These are phyloP conservation scores for Pseudocercospora macadamiae DNA, from an alignment of 2,329 filamentous ascomycete genomes.

Conservation along the genomic window DNA sequence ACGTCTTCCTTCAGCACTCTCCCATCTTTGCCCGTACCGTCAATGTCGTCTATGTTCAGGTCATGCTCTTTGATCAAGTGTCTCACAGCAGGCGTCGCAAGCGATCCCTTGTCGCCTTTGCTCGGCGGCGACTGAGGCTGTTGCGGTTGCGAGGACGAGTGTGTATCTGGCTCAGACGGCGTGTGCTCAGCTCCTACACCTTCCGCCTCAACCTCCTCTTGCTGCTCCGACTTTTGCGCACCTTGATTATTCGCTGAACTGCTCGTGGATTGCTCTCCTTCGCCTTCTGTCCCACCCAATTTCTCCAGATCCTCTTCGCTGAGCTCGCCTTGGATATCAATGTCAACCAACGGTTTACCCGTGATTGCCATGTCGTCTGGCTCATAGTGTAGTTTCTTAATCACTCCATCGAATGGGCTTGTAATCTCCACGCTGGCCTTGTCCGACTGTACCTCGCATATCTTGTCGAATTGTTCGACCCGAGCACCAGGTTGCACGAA, in stretches of 20 bases:
- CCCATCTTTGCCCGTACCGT: slow-evolving; percentile 87
- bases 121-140: slow-evolving; percentile 36
- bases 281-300: slow-evolving; percentile 37
- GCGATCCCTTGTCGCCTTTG: slow-evolving; percentile 66
- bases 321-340: slow-evolving; percentile 82
- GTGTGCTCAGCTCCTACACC: slow-evolving; percentile 19
- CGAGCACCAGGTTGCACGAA: slow-evolving; percentile 94
- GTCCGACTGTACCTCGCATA: slow-evolving; percentile 98
- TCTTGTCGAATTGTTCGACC: slow-evolving; percentile 95
- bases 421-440: slow-evolving; percentile 84
- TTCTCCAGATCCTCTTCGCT: slow-evolving; percentile 61
- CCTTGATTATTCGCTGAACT: slow-evolving; percentile 12
- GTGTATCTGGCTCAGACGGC: slow-evolving; percentile 4
- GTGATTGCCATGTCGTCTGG: slow-evolving; percentile 95
- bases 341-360: slow-evolving; percentile 88
- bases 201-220: slow-evolving; percentile 25
- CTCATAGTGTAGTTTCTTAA: slow-evolving; percentile 95
- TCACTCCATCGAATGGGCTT: slow-evolving; percentile 89
- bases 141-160: slow-evolving; percentile 4
- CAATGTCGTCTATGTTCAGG: slow-evolving; percentile 75
- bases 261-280: slow-evolving; percentile 4
- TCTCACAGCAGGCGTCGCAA: slow-evolving; percentile 91
- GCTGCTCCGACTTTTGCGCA: slow-evolving; percentile 18
- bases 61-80: slow-evolving; percentile 80
- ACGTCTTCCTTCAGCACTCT: slow-evolving; percentile 93